These are phyloP conservation scores for Naganishia randhawae DNA, from an alignment of 768 basidiomycete genomes.

Conservation along the genomic window DNA sequence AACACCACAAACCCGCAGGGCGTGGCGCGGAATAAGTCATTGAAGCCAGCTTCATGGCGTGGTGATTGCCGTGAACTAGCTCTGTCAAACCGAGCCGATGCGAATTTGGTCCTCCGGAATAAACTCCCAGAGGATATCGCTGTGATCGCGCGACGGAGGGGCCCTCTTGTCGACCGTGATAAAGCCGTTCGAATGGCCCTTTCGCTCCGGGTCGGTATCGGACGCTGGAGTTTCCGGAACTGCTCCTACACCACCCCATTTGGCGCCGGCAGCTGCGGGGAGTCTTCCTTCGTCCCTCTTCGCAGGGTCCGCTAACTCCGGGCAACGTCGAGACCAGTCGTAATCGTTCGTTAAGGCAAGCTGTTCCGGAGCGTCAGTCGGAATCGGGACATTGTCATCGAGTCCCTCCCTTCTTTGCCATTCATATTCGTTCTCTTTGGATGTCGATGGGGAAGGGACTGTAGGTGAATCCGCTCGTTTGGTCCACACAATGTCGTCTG, in stretches of 20 bases:
- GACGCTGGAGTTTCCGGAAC: not conserved
- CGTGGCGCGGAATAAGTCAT: not conserved
- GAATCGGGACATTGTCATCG: too few species aligned
- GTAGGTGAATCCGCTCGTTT: too few species aligned
- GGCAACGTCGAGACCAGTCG: conserved; percentile 3
- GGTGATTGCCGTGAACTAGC: not conserved
- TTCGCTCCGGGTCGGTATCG: too few species aligned
- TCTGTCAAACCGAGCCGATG: not conserved
- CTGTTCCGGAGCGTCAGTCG: not conserved
- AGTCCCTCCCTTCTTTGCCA: too few species aligned
- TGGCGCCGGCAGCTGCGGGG: too few species aligned
- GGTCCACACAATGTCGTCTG: too few species aligned
- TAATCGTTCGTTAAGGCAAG: not conserved
- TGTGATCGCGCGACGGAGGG: not conserved
- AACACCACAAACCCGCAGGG: not conserved
- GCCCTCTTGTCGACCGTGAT: conserved; percentile 12
- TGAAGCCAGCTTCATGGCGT: not conserved
- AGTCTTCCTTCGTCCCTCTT: not conserved
- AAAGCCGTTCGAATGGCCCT: not conserved
- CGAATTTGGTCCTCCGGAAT: conserved; percentile 15
- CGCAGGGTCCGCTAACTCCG: not conserved
- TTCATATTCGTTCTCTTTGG: too few species aligned
- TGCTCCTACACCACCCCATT: too few species aligned
- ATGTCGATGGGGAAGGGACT: too few species aligned
- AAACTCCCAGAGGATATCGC: conserved; percentile 15